Conservation (phyloP, 805 yeast species). For the Candida ovalis region DNA sequence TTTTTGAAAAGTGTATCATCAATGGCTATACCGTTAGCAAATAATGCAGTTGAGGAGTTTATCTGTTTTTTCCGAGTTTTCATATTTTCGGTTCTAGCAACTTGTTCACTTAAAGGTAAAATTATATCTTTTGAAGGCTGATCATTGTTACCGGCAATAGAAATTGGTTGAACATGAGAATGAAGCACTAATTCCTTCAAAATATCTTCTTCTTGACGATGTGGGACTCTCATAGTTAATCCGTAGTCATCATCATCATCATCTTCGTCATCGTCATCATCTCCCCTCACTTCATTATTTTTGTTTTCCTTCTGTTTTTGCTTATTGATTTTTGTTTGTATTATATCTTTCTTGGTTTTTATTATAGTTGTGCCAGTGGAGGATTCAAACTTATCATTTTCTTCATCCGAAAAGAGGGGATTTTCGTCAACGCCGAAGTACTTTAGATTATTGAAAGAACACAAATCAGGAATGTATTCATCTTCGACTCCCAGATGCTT, state of each 20-base stretch:
- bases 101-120: neutral
- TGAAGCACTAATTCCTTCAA: slow-evolving; percentile 17
- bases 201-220: slow-evolving; percentile 9
- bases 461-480: slow-evolving; percentile 70
- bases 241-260: slow-evolving; percentile 5
- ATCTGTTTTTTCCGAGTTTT: neutral
- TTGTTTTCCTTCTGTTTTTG: neutral
- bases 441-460: slow-evolving; percentile 29
- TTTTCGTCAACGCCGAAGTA: slow-evolving; percentile 10
- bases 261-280: neutral
- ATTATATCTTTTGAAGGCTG: neutral
- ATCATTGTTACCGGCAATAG: slow-evolving; percentile 12
- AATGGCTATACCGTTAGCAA: slow-evolving; percentile 9
- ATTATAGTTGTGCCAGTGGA: neutral
- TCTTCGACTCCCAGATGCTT: slow-evolving; percentile 53
- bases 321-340: neutral
- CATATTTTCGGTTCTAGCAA: neutral
- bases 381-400: neutral
- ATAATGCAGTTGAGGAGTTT: neutral
- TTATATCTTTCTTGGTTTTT: neutral
- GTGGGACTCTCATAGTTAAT: slow-evolving; percentile 5
- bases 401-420: slow-evolving; percentile 5
- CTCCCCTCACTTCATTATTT: neutral
- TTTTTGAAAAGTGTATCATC: slow-evolving; percentile 19
- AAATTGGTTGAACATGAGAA: slow-evolving; percentile 29